Evolutionary conservation across 768 basidiomycete species (phyloP).

Genomic region (Phlebiopsis gigantea): DNA sequence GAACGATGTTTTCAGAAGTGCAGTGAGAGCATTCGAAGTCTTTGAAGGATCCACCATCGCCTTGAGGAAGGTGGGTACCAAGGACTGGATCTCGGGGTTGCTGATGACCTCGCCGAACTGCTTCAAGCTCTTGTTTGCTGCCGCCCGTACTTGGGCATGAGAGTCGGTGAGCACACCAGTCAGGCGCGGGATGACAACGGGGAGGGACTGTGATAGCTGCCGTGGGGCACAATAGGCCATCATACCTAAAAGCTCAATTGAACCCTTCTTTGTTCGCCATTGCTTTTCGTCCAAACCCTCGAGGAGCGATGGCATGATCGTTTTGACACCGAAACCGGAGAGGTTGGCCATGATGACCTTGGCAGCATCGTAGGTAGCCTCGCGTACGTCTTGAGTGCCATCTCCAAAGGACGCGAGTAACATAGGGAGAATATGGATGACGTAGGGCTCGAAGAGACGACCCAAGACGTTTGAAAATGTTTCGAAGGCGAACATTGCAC

Average conservation of each 20-base stretch:
- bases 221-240: conserved; percentile 98
- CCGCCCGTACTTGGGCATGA: conserved; percentile 88
- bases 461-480: conserved; percentile 83
- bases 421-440: conserved; percentile 77
- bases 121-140: conserved; percentile 94
- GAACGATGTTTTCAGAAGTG: conserved; percentile 90
- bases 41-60: conserved; percentile 94
- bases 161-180: conserved; percentile 95
- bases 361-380: conserved; percentile 88
- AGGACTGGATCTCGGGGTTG: conserved; percentile 92
- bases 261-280: conserved; percentile 52
- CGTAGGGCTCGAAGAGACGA: conserved; percentile 91
- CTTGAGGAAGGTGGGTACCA: conserved; percentile 87
- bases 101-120: conserved; percentile 98
- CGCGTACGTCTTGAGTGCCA: conserved; percentile 78
- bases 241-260: conserved; percentile 79
- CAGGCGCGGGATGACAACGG: conserved; percentile 93
- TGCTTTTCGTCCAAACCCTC: conserved; percentile 95
- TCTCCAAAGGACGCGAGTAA: conserved; percentile 87
- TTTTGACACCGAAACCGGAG: conserved; percentile 93
- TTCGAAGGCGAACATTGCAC: conserved; percentile 93
- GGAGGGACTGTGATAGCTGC: conserved; percentile 90
- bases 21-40: conserved; percentile 78
- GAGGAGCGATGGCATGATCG: conserved; percentile 85
- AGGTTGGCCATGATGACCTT: conserved; percentile 93